Percentiles rank a stretch among this genome's conserved stretches.
phyloP scores from a whole-genome alignment of 305 asterid genomes.

The Fraxinus paxiana region DNA sequence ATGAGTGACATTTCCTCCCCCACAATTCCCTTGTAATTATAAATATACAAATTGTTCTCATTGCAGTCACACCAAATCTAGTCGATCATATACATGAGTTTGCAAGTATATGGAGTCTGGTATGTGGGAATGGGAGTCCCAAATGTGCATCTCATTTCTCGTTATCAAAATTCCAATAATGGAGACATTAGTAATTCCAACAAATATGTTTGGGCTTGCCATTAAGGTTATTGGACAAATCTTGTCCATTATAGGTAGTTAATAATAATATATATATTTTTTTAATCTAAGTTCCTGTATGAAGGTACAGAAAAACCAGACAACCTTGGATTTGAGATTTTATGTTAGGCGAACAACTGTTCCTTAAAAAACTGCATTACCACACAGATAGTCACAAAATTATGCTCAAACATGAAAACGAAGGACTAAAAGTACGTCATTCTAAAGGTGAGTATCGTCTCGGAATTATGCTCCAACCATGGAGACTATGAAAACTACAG shows the following conservation, averaged over 20 bases:
- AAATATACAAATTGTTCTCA: not conserved
- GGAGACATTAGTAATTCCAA: not conserved
- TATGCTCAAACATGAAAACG: not conserved
- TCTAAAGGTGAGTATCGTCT: not conserved
- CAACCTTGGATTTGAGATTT: not conserved
- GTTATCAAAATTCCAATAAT: not conserved
- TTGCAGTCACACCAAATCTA: not conserved
- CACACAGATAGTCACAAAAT: not conserved
- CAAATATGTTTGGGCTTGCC: not conserved
- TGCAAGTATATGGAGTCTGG: not conserved
- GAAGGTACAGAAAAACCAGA: not conserved
- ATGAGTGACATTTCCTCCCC: not conserved
- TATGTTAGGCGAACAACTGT: not conserved
- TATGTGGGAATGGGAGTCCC: not conserved
- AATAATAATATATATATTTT: not conserved
- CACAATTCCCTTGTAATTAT: not conserved
- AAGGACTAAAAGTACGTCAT: not conserved
- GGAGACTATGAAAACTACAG: not conserved
- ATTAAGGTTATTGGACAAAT: not conserved
- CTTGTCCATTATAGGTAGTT: not conserved
- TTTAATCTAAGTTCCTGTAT: not conserved
- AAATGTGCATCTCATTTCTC: not conserved
- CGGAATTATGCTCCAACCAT: not conserved
- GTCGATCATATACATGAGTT: not conserved
- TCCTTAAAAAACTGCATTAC: not conserved